These are phyloP conservation scores for Prunus mume DNA, from an alignment of 306 rosid species.

Conservation along the genomic window DNA sequence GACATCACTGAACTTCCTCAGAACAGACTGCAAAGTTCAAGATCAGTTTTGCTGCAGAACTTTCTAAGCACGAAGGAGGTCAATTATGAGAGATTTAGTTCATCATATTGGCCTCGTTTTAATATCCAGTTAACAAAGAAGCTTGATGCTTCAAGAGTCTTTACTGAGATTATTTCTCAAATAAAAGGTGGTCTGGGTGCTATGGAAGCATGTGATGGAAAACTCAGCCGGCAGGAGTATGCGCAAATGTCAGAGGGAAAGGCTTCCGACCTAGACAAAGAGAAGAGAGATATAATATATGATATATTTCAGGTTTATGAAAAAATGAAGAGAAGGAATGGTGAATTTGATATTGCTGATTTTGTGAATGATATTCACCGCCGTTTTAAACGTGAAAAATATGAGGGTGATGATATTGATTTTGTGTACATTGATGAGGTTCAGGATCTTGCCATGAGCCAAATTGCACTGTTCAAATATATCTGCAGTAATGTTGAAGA, in stretches of 20 bases:
- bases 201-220: conserved; percentile 37
- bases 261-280: conserved; percentile 38
- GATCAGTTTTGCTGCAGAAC: conserved; percentile 48
- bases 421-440: conserved; percentile 82
- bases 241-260: conserved; percentile 36
- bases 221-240: conserved; percentile 49
- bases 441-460: conserved; percentile 79
- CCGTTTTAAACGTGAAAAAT: conserved; percentile 39
- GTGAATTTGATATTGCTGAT: conserved; percentile 77
- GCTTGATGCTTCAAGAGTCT: conserved; percentile 62
- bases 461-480: conserved; percentile 64
- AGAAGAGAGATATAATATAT: conserved; percentile 49
- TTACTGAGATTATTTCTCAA: conserved; percentile 66
- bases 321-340: conserved; percentile 53
- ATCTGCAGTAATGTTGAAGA: conserved; percentile 33
- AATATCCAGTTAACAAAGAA: conserved; percentile 47
- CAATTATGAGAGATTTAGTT: conserved; percentile 56
- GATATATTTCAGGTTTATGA: conserved; percentile 60
- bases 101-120: conserved; percentile 70
- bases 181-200: conserved; percentile 57
- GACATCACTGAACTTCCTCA: conserved; percentile 16
- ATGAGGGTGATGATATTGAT: conserved; percentile 49
- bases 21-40: conserved; percentile 12
- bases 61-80: conserved; percentile 61
- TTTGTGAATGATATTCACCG: conserved; percentile 61